phyloP scores from a whole-genome alignment of 179 eudicot genomes.

The Silene vulgaris region DNA sequence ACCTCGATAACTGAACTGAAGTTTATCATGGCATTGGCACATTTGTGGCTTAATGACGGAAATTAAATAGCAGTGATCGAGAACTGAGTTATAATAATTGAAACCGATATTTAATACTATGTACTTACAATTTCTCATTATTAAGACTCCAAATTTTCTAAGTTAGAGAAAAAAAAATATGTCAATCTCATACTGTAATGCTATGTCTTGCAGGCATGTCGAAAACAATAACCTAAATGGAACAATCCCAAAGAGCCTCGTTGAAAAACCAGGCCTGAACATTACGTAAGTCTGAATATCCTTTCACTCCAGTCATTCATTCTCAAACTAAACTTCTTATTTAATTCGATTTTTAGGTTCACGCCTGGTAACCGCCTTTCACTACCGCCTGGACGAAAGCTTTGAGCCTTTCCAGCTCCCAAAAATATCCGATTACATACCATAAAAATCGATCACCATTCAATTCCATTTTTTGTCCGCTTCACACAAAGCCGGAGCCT shows the following conservation, averaged over 20 bases:
- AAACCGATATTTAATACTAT: no score
- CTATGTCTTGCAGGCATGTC: constrained; percentile 24
- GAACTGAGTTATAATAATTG: no score
- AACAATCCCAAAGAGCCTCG: constrained; percentile 53
- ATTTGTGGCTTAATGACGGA: no score
- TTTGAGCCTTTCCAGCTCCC: no score
- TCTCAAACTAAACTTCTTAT: constrained; percentile 4
- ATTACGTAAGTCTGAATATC: constrained; percentile 46
- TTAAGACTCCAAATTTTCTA: no score
- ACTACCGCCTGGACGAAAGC: not conserved
- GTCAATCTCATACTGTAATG: not conserved
- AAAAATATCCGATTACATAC: no score
- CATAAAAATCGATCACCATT: no score
- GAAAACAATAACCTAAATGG: constrained; percentile 70
- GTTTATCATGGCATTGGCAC: no score
- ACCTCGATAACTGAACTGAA: not conserved
- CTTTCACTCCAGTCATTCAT: not conserved
- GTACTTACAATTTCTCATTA: no score
- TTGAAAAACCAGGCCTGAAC: constrained; percentile 48
- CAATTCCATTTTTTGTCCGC: no score
- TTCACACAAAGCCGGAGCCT: no score
- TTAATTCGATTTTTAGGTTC: constrained; percentile 34
- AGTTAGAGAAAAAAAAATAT: not conserved
- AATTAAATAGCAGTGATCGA: no score
- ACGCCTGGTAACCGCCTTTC: constrained; percentile 61